Percentiles rank a stretch among this genome's conserved stretches.
phyloP scores from a whole-genome alignment of 139 green algal species.

The Ettlia oleoabundans region DNA sequence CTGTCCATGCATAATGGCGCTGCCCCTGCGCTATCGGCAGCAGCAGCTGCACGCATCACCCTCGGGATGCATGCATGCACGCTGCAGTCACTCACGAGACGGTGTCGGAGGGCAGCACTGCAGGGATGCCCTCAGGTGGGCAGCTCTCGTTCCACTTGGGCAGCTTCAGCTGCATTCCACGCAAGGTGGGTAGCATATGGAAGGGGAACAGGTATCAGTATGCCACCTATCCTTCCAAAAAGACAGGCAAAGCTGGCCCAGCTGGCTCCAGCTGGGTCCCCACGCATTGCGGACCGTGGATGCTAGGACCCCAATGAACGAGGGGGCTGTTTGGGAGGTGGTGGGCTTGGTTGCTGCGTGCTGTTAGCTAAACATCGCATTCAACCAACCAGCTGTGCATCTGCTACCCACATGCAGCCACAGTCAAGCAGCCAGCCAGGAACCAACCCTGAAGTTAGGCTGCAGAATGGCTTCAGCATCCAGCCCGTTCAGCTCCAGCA shows the following conservation, averaged over 20 bases:
- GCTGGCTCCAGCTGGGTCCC: too few species aligned
- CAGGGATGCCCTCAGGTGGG: slow-evolving; percentile 11
- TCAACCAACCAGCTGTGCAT: background rate
- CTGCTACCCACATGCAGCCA: background rate
- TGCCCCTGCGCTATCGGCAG: too few species aligned
- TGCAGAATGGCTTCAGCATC: background rate
- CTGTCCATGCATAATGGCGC: too few species aligned
- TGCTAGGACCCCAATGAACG: background rate
- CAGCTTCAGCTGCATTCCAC: background rate
- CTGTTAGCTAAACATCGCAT: too few species aligned
- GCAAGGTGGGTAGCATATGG: background rate
- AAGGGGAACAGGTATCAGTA: background rate
- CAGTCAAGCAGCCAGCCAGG: background rate
- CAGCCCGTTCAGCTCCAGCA: slow-evolving; percentile 12
- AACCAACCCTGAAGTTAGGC: slow-evolving; percentile 11
- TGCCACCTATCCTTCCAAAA: too few species aligned
- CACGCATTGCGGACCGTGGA: background rate
- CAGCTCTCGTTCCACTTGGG: slow-evolving; percentile 28
- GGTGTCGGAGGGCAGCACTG: slow-evolving; percentile 20
- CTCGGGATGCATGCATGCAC: background rate
- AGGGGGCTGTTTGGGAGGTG: background rate
- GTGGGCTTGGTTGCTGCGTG: too few species aligned
- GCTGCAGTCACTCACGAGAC: slow-evolving; percentile 4
- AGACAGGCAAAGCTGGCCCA: too few species aligned
- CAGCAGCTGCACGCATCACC: background rate